These are phyloP conservation scores for Pezicula carpinea DNA, from an alignment of 2,329 filamentous ascomycete species.

Conservation along the genomic window DNA sequence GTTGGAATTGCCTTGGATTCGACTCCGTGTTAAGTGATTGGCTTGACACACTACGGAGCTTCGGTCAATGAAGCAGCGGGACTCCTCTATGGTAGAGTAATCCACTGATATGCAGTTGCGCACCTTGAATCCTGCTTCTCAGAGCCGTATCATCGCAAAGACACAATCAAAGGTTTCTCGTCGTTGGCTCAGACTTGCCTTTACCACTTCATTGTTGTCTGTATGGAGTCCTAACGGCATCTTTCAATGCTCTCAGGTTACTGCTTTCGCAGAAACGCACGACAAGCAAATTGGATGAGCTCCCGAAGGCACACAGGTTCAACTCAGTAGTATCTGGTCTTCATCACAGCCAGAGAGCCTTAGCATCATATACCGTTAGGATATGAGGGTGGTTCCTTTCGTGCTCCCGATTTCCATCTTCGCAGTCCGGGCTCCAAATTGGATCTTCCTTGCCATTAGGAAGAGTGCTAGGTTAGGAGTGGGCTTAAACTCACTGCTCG, in stretches of 20 bases:
- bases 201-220: constrained; percentile 34
- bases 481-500: constrained; percentile 63
- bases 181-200: constrained; percentile 60
- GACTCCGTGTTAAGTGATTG: too few species aligned
- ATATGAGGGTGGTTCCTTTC: constrained; percentile 63
- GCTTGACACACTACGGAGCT: too few species aligned
- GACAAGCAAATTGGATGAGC: constrained; percentile 18
- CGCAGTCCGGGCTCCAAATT: constrained; percentile 77
- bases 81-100: too few species aligned
- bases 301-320: constrained; percentile 26
- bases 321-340: constrained; percentile 72
- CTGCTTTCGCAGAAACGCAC: constrained; percentile 45
- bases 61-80: too few species aligned
- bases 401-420: constrained; percentile 71
- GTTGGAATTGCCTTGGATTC: too few species aligned
- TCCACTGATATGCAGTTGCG: too few species aligned
- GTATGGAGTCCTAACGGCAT: constrained; percentile 20
- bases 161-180: not conserved
- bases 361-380: constrained; percentile 27
- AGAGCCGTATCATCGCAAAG: not conserved
- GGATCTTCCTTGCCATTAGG: constrained; percentile 50
- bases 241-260: constrained; percentile 24
- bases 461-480: not conserved
- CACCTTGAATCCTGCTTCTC: not conserved
- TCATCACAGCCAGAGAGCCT: constrained; percentile 58